Percentiles rank a stretch among this genome's conserved stretches.
Evolutionary conservation across 2,329 filamentous ascomycete genomes (phyloP).

Genomic region (Tolypocladium ophioglossoides): DNA sequence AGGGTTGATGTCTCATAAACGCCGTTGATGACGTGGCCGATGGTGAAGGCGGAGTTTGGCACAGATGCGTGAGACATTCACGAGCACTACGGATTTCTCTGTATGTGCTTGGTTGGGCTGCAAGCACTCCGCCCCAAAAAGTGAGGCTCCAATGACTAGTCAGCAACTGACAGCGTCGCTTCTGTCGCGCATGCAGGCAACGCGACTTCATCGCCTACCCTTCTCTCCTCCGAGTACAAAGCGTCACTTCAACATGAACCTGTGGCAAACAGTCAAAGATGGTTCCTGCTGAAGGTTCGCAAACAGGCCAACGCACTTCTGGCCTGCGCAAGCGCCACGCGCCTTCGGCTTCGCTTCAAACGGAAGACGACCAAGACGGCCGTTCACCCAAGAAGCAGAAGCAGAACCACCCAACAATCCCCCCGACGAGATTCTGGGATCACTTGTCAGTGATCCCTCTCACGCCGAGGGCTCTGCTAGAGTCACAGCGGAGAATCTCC

Average conservation of each 20-base stretch:
- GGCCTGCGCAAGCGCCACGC: background rate
- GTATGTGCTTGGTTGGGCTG: no score
- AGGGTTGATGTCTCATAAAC: no score
- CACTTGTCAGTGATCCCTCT: background rate
- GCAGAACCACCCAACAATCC: slow-evolving; percentile 1
- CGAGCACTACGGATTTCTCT: no score
- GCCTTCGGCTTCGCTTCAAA: background rate
- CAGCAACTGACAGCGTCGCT: no score
- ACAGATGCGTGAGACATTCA: no score
- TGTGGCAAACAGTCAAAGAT: background rate
- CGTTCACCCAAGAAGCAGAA: background rate
- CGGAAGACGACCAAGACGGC: background rate
- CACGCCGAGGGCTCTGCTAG: background rate
- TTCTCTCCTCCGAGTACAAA: background rate
- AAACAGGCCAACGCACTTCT: background rate
- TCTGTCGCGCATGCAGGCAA: no score
- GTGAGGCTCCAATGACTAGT: no score
- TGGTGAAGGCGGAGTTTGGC: no score
- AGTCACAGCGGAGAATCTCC: background rate
- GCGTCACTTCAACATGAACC: background rate
- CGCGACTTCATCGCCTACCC: no score
- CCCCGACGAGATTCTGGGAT: slow-evolving; percentile 2
- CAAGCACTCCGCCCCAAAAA: no score
- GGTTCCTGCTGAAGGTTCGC: background rate
- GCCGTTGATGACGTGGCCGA: no score